Conservation (phyloP, 352 stramenopile genomes). For the Globisporangium polare region DNA sequence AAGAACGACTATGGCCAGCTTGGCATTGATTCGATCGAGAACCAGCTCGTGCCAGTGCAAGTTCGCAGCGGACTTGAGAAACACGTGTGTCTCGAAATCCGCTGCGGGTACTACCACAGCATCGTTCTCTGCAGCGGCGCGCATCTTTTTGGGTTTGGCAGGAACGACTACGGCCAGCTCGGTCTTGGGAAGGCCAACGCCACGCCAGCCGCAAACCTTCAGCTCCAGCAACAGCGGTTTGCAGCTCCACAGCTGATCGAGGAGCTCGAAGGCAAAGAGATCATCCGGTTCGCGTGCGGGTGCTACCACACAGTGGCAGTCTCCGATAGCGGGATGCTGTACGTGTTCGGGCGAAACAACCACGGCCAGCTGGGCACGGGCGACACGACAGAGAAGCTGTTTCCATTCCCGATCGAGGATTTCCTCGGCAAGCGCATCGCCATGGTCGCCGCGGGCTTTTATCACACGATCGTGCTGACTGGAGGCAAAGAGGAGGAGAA, state of each 20-base stretch:
- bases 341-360: slow-evolving; percentile 93
- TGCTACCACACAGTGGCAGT: slow-evolving; percentile 91
- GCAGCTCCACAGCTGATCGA: slow-evolving; percentile 50
- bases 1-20: slow-evolving; percentile 95
- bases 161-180: slow-evolving; percentile 94
- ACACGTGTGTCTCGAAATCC: slow-evolving; percentile 70
- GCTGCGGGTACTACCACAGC: slow-evolving; percentile 92
- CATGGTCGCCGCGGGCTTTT: slow-evolving; percentile 90
- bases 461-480: slow-evolving; percentile 91
- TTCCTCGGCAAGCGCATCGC: slow-evolving; percentile 89
- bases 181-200: slow-evolving; percentile 58
- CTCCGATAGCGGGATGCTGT: slow-evolving; percentile 87
- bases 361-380: slow-evolving; percentile 91
- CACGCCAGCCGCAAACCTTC: slow-evolving; percentile 35
- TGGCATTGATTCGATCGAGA: slow-evolving; percentile 71
- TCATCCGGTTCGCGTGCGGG: slow-evolving; percentile 82
- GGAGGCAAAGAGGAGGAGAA: slow-evolving; percentile 66
- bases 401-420: slow-evolving; percentile 82
- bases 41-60: slow-evolving; percentile 54
- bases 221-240: slow-evolving; percentile 74
- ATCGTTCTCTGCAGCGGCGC: slow-evolving; percentile 71
- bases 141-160: slow-evolving; percentile 84
- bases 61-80: slow-evolving; percentile 55
- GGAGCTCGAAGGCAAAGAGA: slow-evolving; percentile 79
- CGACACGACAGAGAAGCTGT: slow-evolving; percentile 85